Evolutionary conservation across 495 filamentous ascomycete genomes (phyloP), one percentile per base, ranked within the genome.

Genomic region (Aspergillus asperescens): DNA sequence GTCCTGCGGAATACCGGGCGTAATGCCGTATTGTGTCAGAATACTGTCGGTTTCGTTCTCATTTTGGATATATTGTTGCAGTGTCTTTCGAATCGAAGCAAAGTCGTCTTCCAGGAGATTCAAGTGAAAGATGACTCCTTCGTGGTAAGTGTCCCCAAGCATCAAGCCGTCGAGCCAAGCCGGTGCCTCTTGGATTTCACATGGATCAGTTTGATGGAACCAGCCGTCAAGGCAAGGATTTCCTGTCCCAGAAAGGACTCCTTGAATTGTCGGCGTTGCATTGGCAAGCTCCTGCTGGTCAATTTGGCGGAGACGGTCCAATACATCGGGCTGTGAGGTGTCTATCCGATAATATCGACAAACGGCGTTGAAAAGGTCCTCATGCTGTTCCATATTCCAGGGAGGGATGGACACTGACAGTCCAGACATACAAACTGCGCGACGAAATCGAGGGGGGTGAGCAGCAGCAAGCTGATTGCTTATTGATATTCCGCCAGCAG

Each of bases 401-500:
- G 63, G 23, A 1, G 63, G 62, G 28, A 66, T 66, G 4, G 59
- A 27, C 1, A 52, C 39, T 5, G 58, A 56, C 0, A 61, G 23
- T 4, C 65, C 62, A 20, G 65, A 68, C 62, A 68, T 65, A 35
- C 62, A 64, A 12, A 65, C 51, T 0, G 62, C 62, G 7, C 61
- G 62, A 35, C 59, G 54, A 34, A 68, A 68, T 4, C 40, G 13
- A 0, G 65, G 50, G 10, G 62, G 65, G 0, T 46, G 19, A 5
- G 53, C 53, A 1, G 61, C 50, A 5, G 39, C 52, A 20, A 88
- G 65, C 13, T 87, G 85, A 50, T 86, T 70, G 22, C 75, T 75
- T 4, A 88, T 80, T 0, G 79, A 81, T 0, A 72, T 83, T 0
- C 76, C 84, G 7, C 86, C 86, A 3, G 85, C 85, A 0, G 79